Conservation (phyloP, 345 rosid species). For the Firmiana major region DNA sequence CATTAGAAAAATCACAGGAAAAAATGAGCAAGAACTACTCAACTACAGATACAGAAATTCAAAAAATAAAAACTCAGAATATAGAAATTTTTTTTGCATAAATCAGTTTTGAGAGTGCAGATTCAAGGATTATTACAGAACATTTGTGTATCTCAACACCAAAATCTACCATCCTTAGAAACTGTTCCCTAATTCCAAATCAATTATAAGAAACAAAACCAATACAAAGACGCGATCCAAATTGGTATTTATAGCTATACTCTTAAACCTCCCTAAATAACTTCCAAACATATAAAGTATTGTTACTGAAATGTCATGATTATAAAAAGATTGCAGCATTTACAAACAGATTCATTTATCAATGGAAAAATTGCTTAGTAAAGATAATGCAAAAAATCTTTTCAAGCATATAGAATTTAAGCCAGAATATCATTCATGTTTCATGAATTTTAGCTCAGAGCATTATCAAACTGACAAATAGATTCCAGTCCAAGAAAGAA, state of each 20-base stretch:
- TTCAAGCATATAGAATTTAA: neutral
- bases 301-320: neutral
- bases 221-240: neutral
- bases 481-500: neutral
- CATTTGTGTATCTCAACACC: neutral
- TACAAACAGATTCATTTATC: neutral
- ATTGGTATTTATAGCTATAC: neutral
- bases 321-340: neutral
- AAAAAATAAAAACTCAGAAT: too few relatives aligned
- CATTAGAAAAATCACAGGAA: neutral
- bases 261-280: neutral
- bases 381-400: neutral
- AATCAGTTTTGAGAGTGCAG: neutral
- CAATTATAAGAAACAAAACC: neutral
- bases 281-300: neutral
- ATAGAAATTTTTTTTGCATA: neutral
- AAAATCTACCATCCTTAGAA: neutral
- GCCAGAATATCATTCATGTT: neutral
- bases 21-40: too few relatives aligned
- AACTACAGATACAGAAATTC: neutral
- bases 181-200: neutral
- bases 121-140: neutral
- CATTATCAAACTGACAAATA: neutral
- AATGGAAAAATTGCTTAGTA: neutral
- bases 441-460: neutral